These are phyloP conservation scores for Bertia moriformis DNA, from an alignment of 2,329 filamentous ascomycete species.

Conservation along the genomic window DNA sequence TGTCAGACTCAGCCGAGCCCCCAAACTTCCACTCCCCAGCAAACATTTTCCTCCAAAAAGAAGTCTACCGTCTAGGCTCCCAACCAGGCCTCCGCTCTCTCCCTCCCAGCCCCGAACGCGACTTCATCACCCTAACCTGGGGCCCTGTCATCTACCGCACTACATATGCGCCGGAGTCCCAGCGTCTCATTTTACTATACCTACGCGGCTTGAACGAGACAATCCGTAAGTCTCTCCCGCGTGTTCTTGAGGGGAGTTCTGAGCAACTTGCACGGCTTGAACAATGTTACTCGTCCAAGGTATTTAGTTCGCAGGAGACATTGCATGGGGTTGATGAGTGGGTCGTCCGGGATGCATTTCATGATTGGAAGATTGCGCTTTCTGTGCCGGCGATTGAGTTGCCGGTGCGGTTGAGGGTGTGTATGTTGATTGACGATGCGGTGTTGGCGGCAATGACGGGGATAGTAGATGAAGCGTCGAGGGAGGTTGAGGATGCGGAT, in stretches of 20 bases:
- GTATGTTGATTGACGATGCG: slow-evolving; percentile 12
- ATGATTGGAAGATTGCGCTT: slow-evolving; percentile 12
- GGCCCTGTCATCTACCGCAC: slow-evolving; percentile 13
- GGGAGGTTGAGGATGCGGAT: not conserved
- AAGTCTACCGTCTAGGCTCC: slow-evolving; percentile 11
- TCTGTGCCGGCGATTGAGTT: slow-evolving; percentile 10
- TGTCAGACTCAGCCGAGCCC: not conserved
- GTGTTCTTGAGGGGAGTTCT: not conserved
- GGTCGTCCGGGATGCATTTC: slow-evolving; percentile 10
- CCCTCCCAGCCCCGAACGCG: slow-evolving; percentile 10
- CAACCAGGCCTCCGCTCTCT: slow-evolving; percentile 11
- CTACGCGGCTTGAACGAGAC: not conserved
- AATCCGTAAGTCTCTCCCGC: slow-evolving; percentile 1
- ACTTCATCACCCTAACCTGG: slow-evolving; percentile 13
- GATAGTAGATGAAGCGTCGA: not conserved
- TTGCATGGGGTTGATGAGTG: slow-evolving; percentile 7
- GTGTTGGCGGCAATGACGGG: slow-evolving; percentile 8
- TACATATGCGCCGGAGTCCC: slow-evolving; percentile 10
- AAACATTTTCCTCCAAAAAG: slow-evolving; percentile 10
- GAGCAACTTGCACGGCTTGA: slow-evolving; percentile 6
- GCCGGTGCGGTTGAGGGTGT: slow-evolving; percentile 11
- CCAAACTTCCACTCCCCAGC: slow-evolving; percentile 4
- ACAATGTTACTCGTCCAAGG: slow-evolving; percentile 10
- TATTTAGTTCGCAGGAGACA: slow-evolving; percentile 8
- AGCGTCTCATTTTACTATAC: slow-evolving; percentile 3